phyloP scores from a whole-genome alignment of 805 yeast genomes.

The Candida dajiaensis region DNA sequence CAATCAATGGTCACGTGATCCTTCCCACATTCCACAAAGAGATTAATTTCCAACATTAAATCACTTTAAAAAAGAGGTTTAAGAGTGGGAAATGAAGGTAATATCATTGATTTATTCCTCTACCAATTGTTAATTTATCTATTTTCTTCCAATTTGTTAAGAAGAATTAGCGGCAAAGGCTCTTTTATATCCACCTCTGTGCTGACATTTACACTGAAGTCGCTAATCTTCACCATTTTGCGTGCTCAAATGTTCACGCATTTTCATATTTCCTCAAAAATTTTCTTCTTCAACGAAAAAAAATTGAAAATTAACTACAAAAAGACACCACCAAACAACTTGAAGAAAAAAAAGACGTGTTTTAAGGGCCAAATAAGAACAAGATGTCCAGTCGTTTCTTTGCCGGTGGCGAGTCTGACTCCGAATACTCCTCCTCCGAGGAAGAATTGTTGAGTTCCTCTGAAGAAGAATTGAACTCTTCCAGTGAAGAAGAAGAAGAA shows the following conservation, averaged over 20 bases:
- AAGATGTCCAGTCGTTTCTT: conserved; percentile 86
- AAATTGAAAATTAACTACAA: conserved; percentile 11
- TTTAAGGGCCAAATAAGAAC: not conserved
- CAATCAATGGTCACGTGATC: too few species aligned
- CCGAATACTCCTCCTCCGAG: conserved; percentile 38
- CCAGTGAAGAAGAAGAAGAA: conserved; percentile 28
- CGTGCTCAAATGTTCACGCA: conserved; percentile 8
- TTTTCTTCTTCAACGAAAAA: conserved; percentile 11
- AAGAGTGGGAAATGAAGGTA: too few species aligned
- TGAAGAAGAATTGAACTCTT: conserved; percentile 27
- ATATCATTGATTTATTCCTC: too few species aligned
- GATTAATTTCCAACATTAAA: too few species aligned
- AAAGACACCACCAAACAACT: not conserved
- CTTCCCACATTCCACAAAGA: too few species aligned
- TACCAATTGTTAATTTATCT: too few species aligned
- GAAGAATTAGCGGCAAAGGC: too few species aligned
- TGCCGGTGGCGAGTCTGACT: conserved; percentile 42
- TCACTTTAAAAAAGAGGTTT: too few species aligned
- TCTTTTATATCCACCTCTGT: not conserved
- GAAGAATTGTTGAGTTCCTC: conserved; percentile 39
- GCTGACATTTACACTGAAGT: conserved; percentile 12
- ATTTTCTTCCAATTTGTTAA: too few species aligned
- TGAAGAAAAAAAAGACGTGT: too few species aligned
- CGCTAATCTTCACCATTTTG: not conserved
- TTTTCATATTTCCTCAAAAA: conserved; percentile 4